phyloP scores from a whole-genome alignment of 1,284 basidiomycete genomes.

The Amylostereum areolatum region DNA sequence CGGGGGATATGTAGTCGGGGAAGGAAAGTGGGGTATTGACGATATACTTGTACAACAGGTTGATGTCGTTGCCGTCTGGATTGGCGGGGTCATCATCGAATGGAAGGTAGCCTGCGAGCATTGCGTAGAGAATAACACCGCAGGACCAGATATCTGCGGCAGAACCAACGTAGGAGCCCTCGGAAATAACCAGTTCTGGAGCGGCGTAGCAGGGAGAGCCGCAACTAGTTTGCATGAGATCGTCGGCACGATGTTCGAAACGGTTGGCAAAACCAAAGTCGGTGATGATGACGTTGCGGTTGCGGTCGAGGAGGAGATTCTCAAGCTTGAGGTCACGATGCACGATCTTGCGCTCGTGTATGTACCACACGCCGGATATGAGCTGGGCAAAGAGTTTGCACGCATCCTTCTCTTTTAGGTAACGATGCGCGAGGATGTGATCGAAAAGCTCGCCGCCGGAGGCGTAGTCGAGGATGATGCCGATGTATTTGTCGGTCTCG shows the following conservation, averaged over 20 bases:
- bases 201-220: slow-evolving; percentile 98
- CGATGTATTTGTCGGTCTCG: slow-evolving; percentile 99
- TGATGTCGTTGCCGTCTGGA: slow-evolving; percentile 99
- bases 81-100: slow-evolving; percentile 99
- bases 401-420: slow-evolving; percentile 93
- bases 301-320: slow-evolving; percentile 93
- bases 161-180: slow-evolving; percentile 96
- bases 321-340: slow-evolving; percentile 99
- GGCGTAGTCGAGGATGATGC: slow-evolving; percentile 98
- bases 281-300: slow-evolving; percentile 98
- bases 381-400: slow-evolving; percentile 97
- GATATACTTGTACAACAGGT: slow-evolving; percentile 99
- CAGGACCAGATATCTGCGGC: slow-evolving; percentile 99
- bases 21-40: slow-evolving; percentile 93
- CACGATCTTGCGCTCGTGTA: slow-evolving; percentile 98
- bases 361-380: slow-evolving; percentile 97
- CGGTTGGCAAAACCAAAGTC: slow-evolving; percentile 99
- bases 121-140: slow-evolving; percentile 98
- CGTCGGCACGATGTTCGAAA: slow-evolving; percentile 86
- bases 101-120: slow-evolving; percentile 99
- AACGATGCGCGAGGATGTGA: slow-evolving; percentile 97
- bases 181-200: slow-evolving; percentile 97
- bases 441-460: slow-evolving; percentile 98
- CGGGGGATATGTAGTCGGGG: slow-evolving; percentile 84
- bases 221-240: slow-evolving; percentile 98